Base-by-base conservation (phyloP, 805 yeast genomes). In the Candida montana region DNA sequence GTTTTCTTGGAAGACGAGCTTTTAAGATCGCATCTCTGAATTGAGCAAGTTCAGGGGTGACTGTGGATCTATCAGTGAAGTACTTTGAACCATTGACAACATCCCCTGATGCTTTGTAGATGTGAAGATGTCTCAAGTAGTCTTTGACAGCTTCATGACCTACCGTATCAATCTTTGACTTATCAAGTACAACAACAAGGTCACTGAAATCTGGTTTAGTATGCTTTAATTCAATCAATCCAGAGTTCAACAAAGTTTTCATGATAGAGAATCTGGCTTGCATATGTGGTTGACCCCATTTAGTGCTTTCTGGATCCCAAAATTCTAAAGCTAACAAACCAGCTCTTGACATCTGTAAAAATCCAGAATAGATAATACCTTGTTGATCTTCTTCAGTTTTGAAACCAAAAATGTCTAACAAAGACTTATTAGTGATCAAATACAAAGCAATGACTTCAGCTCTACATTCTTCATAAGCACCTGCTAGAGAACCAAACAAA, bases 221-320 rank as follows among this genome's bases (percentile, higher is more conserved):
- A 52, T 71, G 67, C 29, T 69, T 71, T 38, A 88, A 63, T 37
- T 67, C 65, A 21, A 79, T 79, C 31, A 87, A 81, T 15, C 67
- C 74, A 1, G 88, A 81, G 40, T 78, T 71, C 53, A 83, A 64
- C 58, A 85, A 79, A 12, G 81, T 74, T 65, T 84, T 85, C 72
- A 85, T 71, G 51, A 88, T 87, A 26, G 93, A 86, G 64, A 74
- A 88, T 62, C 96, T 72, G 4, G 95, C 96, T 66, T 87, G 95
- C 88, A 87, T 86, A 61, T 88, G 96, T 12, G 96, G 81, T 66
- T 88, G 96, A 24, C 96, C 96, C 95, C 96, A 88, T 64, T 86
- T 87, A 45, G 69, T 67, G 23, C 86, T 73, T 34, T 64, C 63
- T 31, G 95, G 95, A 61, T 88, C 95, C 88, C 95, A 88, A 59